These are phyloP conservation scores for Arthrobotrys megalospora DNA, from an alignment of 2,329 filamentous ascomycete species.

Conservation along the genomic window DNA sequence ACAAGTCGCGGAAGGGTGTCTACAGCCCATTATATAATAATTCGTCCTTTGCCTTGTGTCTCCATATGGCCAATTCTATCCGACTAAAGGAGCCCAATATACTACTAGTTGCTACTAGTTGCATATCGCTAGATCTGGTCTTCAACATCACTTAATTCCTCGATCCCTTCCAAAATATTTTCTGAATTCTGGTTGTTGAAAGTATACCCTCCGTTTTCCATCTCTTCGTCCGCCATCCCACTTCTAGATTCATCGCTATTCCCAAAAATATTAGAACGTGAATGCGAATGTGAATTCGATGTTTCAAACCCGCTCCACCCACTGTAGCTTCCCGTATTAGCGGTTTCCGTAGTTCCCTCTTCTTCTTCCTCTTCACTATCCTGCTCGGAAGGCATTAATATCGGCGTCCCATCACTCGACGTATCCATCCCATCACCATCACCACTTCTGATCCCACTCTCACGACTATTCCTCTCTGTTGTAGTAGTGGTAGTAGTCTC, in stretches of 20 bases:
- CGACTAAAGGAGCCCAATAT: no score
- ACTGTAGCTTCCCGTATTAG: constrained; percentile 4
- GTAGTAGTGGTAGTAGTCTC: constrained; percentile 31
- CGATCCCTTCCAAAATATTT: constrained; percentile 37
- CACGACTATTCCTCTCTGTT: constrained; percentile 5
- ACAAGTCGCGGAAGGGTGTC: no score
- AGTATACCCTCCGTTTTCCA: neutral
- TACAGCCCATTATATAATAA: no score
- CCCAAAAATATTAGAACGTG: neutral
- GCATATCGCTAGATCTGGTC: constrained; percentile 37
- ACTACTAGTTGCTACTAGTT: neutral
- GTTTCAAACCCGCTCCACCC: constrained; percentile 35
- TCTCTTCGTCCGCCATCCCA: neutral
- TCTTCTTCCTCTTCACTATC: neutral
- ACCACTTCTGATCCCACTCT: constrained; percentile 2
- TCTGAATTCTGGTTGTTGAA: constrained; percentile 1
- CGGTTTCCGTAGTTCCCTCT: constrained; percentile 6
- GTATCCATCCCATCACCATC: constrained; percentile 21
- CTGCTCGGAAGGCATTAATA: constrained; percentile 27
- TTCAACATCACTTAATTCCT: constrained; percentile 52
- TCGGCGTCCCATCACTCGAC: constrained; percentile 32
- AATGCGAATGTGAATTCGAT: neutral
- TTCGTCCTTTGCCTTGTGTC: no score
- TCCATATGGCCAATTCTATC: no score
- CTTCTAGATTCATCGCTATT: neutral